Evolutionary conservation across 345 rosid species (phyloP).

Genomic region (Populus nigra): DNA sequence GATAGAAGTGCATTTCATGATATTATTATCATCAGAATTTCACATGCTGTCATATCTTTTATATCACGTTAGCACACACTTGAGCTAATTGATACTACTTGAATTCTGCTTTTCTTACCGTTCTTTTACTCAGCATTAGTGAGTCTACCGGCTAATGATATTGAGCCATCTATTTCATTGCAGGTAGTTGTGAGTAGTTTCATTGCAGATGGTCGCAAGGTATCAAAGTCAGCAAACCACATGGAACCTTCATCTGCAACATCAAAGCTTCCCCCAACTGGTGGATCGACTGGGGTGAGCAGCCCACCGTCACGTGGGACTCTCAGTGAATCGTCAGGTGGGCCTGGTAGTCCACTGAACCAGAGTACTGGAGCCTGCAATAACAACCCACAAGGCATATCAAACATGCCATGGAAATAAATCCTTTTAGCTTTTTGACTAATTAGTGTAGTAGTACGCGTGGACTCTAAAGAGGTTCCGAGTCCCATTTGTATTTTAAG

Average conservation of each 20-base stretch:
- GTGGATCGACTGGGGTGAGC: slow-evolving; percentile 22
- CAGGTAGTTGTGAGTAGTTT: slow-evolving; percentile 76
- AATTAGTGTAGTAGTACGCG: slow-evolving; percentile 25
- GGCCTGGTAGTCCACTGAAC: slow-evolving; percentile 57
- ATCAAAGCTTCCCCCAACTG: slow-evolving; percentile 11
- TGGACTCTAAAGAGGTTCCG: slow-evolving; percentile 16
- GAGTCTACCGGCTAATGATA: background rate
- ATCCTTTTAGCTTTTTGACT: slow-evolving; percentile 6
- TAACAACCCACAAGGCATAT: slow-evolving; percentile 45
- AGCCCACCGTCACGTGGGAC: slow-evolving; percentile 62
- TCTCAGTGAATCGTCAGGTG: slow-evolving; percentile 60
- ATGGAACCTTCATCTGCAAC: slow-evolving; percentile 30
- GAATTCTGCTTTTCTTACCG: background rate
- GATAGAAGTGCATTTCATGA: background rate
- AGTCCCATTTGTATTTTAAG: slow-evolving; percentile 17
- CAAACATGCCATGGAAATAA: slow-evolving; percentile 54
- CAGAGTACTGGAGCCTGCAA: slow-evolving; percentile 51
- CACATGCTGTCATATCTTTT: background rate
- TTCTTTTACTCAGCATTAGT: background rate
- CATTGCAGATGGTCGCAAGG: slow-evolving; percentile 49
- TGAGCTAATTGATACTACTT: background rate
- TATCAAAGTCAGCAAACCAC: slow-evolving; percentile 37
- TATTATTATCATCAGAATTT: background rate
- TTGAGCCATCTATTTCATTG: slow-evolving; percentile 7
- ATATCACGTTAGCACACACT: background rate